Conservation (phyloP, 2,329 filamentous ascomycete species). For the Colletotrichum shisoi region DNA sequence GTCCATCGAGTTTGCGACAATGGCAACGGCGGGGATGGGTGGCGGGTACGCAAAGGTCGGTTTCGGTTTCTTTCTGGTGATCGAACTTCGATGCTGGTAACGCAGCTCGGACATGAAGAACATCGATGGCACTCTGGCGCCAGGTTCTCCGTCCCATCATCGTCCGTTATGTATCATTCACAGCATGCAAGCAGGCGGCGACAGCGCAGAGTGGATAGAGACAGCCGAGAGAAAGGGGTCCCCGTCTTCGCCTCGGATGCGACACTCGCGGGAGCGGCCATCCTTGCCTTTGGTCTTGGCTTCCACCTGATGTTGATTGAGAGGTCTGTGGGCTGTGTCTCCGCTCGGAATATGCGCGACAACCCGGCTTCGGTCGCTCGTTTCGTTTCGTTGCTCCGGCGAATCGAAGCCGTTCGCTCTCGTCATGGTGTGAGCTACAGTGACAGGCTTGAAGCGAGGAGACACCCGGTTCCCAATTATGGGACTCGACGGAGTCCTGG, state of each 20-base stretch:
- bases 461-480: background rate
- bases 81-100: constrained; percentile 10
- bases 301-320: constrained; percentile 30
- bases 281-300: constrained; percentile 34
- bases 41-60: background rate
- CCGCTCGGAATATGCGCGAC: constrained; percentile 28
- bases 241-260: constrained; percentile 22
- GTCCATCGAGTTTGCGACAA: constrained; percentile 10
- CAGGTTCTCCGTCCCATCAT: constrained; percentile 20
- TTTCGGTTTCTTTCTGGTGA: background rate
- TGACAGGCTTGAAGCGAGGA: constrained; percentile 13
- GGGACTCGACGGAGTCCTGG: background rate
- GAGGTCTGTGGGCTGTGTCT: constrained; percentile 30
- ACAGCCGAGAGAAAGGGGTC: constrained; percentile 3
- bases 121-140: constrained; percentile 1
- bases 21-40: constrained; percentile 10
- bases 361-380: constrained; percentile 30
- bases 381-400: constrained; percentile 36
- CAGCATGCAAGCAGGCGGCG: constrained; percentile 13
- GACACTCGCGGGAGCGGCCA: constrained; percentile 25
- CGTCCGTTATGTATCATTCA: background rate
- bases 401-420: constrained; percentile 11
- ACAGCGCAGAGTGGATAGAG: constrained; percentile 28
- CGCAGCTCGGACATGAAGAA: constrained; percentile 15
- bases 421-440: background rate